Conservation (phyloP, 495 filamentous ascomycete genomes). For the Parathielavia appendiculata region DNA sequence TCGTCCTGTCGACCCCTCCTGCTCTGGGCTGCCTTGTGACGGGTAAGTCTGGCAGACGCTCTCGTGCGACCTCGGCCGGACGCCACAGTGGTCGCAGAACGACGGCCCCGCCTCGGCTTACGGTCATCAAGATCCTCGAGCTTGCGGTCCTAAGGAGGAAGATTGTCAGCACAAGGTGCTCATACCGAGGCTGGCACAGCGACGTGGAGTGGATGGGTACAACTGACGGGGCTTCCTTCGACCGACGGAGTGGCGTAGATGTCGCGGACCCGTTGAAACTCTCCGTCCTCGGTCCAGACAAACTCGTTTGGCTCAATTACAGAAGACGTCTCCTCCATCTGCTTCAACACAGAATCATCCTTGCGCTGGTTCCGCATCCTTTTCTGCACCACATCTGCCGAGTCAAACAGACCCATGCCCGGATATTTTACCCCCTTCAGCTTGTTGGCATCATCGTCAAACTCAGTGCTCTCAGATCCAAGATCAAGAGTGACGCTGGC, state of each 20-base stretch:
- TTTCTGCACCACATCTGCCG: slow-evolving; percentile 69
- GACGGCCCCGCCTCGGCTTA: slow-evolving; percentile 28
- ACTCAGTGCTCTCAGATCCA: slow-evolving; percentile 26
- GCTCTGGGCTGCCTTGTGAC: slow-evolving; percentile 13
- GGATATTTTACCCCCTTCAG: slow-evolving; percentile 76
- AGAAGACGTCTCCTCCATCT: slow-evolving; percentile 63
- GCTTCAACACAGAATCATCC: slow-evolving; percentile 60
- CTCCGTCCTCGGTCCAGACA: slow-evolving; percentile 56
- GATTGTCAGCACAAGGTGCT: not conserved
- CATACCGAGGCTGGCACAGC: not conserved
- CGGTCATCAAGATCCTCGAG: slow-evolving; percentile 18
- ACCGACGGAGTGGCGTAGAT: slow-evolving; percentile 47
- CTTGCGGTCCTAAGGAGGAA: slow-evolving; percentile 22
- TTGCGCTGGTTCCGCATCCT: slow-evolving; percentile 86
- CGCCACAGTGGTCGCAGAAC: slow-evolving; percentile 10
- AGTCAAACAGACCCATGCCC: slow-evolving; percentile 86
- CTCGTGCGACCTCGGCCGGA: slow-evolving; percentile 15
- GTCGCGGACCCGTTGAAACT: slow-evolving; percentile 48
- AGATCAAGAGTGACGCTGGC: slow-evolving; percentile 27
- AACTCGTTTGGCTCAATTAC: slow-evolving; percentile 66
- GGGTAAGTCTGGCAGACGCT: slow-evolving; percentile 20
- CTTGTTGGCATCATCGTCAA: slow-evolving; percentile 36
- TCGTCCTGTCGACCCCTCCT: slow-evolving; percentile 9
- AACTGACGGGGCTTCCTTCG: slow-evolving; percentile 45
- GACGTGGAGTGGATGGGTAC: not conserved